These are phyloP conservation scores for Guyanaporus albipodus DNA, from an alignment of 768 basidiomycete species.

Conservation along the genomic window DNA sequence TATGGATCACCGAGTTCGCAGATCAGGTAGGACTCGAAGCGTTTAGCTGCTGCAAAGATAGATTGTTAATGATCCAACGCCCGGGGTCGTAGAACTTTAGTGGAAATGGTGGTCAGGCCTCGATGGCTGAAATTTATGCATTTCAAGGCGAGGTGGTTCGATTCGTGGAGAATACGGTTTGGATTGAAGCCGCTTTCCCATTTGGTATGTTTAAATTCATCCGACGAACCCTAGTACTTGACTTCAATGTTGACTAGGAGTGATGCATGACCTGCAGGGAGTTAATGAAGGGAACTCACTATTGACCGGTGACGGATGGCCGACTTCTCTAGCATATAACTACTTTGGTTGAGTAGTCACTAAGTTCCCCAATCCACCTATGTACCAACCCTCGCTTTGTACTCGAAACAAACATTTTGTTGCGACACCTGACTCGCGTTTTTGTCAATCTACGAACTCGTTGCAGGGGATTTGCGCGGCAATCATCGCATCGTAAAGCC, in stretches of 20 bases:
- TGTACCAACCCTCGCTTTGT: slow-evolving; percentile 9
- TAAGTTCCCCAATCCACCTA: not conserved
- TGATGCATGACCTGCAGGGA: slow-evolving; percentile 50
- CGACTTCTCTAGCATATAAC: slow-evolving; percentile 50
- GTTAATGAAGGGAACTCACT: slow-evolving; percentile 57
- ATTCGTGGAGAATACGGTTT: slow-evolving; percentile 43
- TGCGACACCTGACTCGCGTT: too few relatives aligned
- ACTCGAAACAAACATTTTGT: not conserved
- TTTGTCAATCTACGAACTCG: too few relatives aligned
- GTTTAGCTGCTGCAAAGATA: not conserved
- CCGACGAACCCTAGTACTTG: not conserved
- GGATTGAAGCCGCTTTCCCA: slow-evolving; percentile 43
- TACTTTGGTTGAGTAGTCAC: slow-evolving; percentile 40
- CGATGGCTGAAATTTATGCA: slow-evolving; percentile 36
- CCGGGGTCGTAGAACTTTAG: slow-evolving; percentile 46
- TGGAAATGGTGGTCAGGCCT: slow-evolving; percentile 39
- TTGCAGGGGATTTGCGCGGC: slow-evolving; percentile 36
- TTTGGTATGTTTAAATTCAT: slow-evolving; percentile 52
- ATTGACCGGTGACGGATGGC: slow-evolving; percentile 41
- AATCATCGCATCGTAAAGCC: slow-evolving; percentile 49
- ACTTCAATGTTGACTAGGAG: slow-evolving; percentile 34
- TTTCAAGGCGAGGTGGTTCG: slow-evolving; percentile 45
- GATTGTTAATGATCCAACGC: not conserved
- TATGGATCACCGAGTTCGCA: slow-evolving; percentile 73
- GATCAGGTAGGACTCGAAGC: slow-evolving; percentile 44